Evolutionary conservation across 2,329 filamentous ascomycete species (phyloP).

Genomic region (Clathrospora elynae): DNA sequence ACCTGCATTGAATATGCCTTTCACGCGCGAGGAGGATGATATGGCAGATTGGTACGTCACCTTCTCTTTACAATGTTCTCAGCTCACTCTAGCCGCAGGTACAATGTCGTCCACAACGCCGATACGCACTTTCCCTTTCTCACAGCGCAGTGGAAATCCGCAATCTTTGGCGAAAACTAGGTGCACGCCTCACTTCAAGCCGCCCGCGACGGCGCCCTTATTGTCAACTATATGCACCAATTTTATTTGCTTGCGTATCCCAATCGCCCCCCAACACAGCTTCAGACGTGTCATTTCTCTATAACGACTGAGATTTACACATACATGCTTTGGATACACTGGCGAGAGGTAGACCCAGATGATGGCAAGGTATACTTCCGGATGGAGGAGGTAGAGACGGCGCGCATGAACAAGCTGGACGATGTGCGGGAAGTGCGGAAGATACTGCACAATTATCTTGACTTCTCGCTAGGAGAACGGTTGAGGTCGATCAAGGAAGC

Average conservation of each 20-base stretch:
- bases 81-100: constrained; percentile 14
- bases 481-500: constrained; percentile 16
- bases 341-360: constrained; percentile 15
- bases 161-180: constrained; percentile 19
- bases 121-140: constrained; percentile 21
- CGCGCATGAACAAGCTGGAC: constrained; percentile 13
- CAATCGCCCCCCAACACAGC: constrained; percentile 13
- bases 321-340: constrained; percentile 19
- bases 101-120: constrained; percentile 17
- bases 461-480: constrained; percentile 16
- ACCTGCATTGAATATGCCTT: constrained; percentile 12
- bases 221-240: constrained; percentile 23
- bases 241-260: constrained; percentile 23
- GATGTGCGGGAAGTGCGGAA: constrained; percentile 12
- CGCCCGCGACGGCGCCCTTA: constrained; percentile 20
- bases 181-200: constrained; percentile 17
- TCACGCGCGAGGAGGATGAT: constrained; percentile 16
- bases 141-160: constrained; percentile 22
- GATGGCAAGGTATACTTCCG: constrained; percentile 17
- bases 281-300: constrained; percentile 22
- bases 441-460: constrained; percentile 17
- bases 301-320: constrained; percentile 11
- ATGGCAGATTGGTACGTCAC: constrained; percentile 19
- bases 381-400: constrained; percentile 19
- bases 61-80: not conserved